These are phyloP conservation scores for Eryngium alpinum DNA, from an alignment of 140 eudicot genomes.

Conservation along the genomic window DNA sequence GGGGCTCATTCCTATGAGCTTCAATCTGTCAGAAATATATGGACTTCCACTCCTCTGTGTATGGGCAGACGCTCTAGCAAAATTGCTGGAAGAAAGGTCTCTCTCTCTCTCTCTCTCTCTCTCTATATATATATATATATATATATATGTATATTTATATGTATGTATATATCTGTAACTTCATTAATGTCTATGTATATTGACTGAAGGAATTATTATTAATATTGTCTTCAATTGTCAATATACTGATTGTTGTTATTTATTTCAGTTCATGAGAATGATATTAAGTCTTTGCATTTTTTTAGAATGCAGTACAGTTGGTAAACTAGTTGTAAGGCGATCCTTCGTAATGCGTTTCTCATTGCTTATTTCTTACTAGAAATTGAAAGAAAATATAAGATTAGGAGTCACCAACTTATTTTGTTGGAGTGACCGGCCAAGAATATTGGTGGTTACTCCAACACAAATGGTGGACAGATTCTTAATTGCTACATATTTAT, in stretches of 20 bases:
- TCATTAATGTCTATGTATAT: neutral
- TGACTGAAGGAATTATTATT: neutral
- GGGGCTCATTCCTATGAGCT: conserved; percentile 30
- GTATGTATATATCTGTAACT: neutral
- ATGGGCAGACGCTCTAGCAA: conserved; percentile 95
- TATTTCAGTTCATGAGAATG: neutral
- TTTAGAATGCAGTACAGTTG: neutral
- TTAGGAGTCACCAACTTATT: neutral
- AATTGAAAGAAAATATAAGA: neutral
- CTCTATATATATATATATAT: neutral
- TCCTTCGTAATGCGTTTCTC: neutral
- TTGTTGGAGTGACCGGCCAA: neutral
- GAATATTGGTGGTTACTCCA: neutral
- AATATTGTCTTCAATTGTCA: neutral
- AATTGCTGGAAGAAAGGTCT: conserved; percentile 92
- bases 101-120: neutral
- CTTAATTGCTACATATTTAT: neutral
- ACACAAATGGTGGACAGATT: neutral
- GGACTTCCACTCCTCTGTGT: conserved; percentile 68
- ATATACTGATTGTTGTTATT: neutral
- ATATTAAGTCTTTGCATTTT: no score
- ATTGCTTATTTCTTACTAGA: neutral
- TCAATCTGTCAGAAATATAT: conserved; percentile 44
- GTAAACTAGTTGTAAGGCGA: neutral
- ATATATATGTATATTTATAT: neutral